Conservation (phyloP, 169 alveolate genomes). For the Plasmodium gaboni region DNA sequence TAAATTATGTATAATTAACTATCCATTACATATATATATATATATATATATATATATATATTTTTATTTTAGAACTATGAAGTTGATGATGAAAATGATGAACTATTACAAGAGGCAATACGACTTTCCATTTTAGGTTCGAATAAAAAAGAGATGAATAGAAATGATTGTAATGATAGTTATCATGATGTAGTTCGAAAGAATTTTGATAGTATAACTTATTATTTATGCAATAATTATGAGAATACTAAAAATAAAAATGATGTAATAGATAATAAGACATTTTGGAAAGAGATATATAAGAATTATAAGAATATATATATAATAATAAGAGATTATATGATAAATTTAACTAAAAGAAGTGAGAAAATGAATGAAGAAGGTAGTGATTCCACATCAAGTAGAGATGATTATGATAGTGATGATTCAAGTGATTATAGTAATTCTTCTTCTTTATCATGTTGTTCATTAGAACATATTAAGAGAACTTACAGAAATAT, state of each 20-base stretch:
- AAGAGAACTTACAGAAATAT: slow-evolving; percentile 36
- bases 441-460: slow-evolving; percentile 52
- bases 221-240: slow-evolving; percentile 65
- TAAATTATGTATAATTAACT: no score
- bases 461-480: slow-evolving; percentile 50
- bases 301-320: slow-evolving; percentile 63
- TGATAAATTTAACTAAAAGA: slow-evolving; percentile 45
- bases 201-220: slow-evolving; percentile 46
- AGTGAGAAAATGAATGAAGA: slow-evolving; percentile 69
- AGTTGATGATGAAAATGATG: slow-evolving; percentile 67
- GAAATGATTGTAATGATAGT: slow-evolving; percentile 17
- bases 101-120: slow-evolving; percentile 73
- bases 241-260: slow-evolving; percentile 44
- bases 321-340: slow-evolving; percentile 64
- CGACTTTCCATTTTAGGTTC: slow-evolving; percentile 56
- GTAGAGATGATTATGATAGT: slow-evolving; percentile 57
- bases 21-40: no score
- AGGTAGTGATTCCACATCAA: slow-evolving; percentile 23
- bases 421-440: slow-evolving; percentile 61
- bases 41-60: not conserved
- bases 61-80: slow-evolving; percentile 11
- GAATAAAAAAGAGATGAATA: slow-evolving; percentile 7
- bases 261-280: slow-evolving; percentile 66
- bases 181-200: slow-evolving; percentile 36
- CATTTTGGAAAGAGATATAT: slow-evolving; percentile 73